phyloP scores from a whole-genome alignment of 2,329 filamentous ascomycete species.

The Purpureocillium lavendulum region DNA sequence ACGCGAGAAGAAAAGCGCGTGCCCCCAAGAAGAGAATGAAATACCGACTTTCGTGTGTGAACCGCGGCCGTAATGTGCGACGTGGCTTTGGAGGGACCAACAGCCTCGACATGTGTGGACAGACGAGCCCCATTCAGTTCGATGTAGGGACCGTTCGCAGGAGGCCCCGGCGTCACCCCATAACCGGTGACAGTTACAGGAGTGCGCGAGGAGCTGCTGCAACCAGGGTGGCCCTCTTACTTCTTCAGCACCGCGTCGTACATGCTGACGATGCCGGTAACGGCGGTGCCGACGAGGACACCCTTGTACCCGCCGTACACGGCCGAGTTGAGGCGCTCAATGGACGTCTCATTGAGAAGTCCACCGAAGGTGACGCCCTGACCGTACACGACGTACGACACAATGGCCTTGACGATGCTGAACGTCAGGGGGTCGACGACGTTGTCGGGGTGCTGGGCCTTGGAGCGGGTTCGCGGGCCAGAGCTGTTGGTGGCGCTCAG shows the following conservation, averaged over 20 bases:
- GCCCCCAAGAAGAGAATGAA: slow-evolving; percentile 2
- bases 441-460: slow-evolving; percentile 37
- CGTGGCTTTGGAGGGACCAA: too few species aligned
- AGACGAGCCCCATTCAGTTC: too few species aligned
- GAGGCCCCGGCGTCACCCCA: too few species aligned
- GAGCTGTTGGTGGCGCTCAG: slow-evolving; percentile 49
- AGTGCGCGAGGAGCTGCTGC: too few species aligned
- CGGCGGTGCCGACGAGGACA: slow-evolving; percentile 57
- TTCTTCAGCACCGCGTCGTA: slow-evolving; percentile 73
- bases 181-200: too few species aligned
- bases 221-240: slow-evolving; percentile 23
- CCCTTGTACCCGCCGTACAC: slow-evolving; percentile 66
- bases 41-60: not conserved
- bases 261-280: slow-evolving; percentile 61
- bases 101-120: too few species aligned
- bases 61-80: not conserved
- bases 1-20: not conserved
- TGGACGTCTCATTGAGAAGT: slow-evolving; percentile 49
- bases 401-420: slow-evolving; percentile 77
- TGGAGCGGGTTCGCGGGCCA: slow-evolving; percentile 33
- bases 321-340: slow-evolving; percentile 54
- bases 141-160: too few species aligned
- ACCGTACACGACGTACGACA: slow-evolving; percentile 73
- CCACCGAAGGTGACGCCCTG: slow-evolving; percentile 57
- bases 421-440: slow-evolving; percentile 80